Conservation (phyloP, 306 rosid species). For the Echinosophora koreensis region DNA sequence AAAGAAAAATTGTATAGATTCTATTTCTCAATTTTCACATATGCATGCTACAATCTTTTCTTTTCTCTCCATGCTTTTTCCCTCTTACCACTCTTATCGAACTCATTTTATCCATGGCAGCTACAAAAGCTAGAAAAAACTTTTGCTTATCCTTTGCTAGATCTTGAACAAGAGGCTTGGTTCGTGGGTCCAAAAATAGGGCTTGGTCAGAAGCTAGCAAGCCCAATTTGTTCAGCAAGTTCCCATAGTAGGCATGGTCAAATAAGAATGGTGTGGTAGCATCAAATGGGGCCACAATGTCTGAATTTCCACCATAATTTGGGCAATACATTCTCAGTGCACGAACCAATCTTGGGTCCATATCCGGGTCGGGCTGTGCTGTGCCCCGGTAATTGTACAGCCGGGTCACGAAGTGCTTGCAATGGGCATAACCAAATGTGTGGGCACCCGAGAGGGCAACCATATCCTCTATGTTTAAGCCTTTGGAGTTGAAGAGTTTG, state of each 20-base stretch:
- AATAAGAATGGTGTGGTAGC: conserved; percentile 83
- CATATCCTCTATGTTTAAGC: conserved; percentile 67
- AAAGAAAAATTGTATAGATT: conserved; percentile 10
- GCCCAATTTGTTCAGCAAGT: conserved; percentile 73
- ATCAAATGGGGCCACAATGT: conserved; percentile 84
- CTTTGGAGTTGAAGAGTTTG: conserved; percentile 80
- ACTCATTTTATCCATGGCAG: conserved; percentile 89
- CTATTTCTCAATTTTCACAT: background rate
- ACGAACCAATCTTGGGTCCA: conserved; percentile 66
- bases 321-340: conserved; percentile 88
- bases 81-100: conserved; percentile 74
- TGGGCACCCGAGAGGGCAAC: conserved; percentile 95
- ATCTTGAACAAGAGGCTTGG: conserved; percentile 62
- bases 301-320: conserved; percentile 66
- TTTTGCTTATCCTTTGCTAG: conserved; percentile 72
- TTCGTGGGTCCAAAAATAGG: conserved; percentile 68
- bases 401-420: conserved; percentile 67
- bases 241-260: conserved; percentile 85
- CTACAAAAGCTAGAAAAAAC: conserved; percentile 79
- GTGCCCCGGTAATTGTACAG: conserved; percentile 67
- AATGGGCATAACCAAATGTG: conserved; percentile 88
- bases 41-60: conserved; percentile 70
- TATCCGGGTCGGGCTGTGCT: conserved; percentile 69
- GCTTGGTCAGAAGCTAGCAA: conserved; percentile 85
- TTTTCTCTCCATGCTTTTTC: conserved; percentile 73